Base-by-base conservation (phyloP, 495 filamentous ascomycete species). In the Astrocystis sublimbata region DNA sequence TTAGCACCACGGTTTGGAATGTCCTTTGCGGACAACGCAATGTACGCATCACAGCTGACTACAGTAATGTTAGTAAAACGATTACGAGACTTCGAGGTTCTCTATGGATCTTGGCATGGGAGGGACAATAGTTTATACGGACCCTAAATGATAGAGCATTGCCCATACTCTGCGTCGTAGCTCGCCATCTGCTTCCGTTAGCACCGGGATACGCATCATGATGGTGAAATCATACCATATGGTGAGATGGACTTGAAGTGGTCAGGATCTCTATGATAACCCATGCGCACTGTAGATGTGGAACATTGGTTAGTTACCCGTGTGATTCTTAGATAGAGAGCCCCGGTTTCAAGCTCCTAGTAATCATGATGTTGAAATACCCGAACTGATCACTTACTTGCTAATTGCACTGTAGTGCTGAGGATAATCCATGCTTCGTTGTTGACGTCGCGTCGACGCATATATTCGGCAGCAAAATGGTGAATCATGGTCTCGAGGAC, bases 91-190 rank as follows among this genome's bases (percentile, higher is more conserved):
- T 6, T 19, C 7, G 3, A 15, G 19, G 26, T 24, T n/a, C n/a
- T n/a, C 8, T 15, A 42, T 15, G 23, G 26, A 19, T 9, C 28
- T 24, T 7, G 33, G 40, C 33, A 31, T 42, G n/a, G 24, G n/a
- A 28, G 13, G 17, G 6, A n/a, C 24, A 21, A 31, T 6, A n/a
- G n/a, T 21, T 31, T 40, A 41, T 42, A 59, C 53, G 47, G 12
- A 61, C 59, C 59, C 59, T 26, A 68, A n/a, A 51, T 63, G 60
- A 56, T 73, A 76, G 53, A 80, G 60, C n/a, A 79, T 67, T 17
- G 69, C 61, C 78, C 78, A 80, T 6, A 78, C 19, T n/a, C 77
- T 70, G 40, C 78, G 69, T 51, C 78, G 71, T 70, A 78, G 74
- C 52, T 80, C 76, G 9, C 75, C 72, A 58, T 78, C 59, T 61